A percentile compares a stretch with the other conserved stretches of the same genome.
Conservation (phyloP, 139 green algal species). For the Choricystis sp. region DNA sequence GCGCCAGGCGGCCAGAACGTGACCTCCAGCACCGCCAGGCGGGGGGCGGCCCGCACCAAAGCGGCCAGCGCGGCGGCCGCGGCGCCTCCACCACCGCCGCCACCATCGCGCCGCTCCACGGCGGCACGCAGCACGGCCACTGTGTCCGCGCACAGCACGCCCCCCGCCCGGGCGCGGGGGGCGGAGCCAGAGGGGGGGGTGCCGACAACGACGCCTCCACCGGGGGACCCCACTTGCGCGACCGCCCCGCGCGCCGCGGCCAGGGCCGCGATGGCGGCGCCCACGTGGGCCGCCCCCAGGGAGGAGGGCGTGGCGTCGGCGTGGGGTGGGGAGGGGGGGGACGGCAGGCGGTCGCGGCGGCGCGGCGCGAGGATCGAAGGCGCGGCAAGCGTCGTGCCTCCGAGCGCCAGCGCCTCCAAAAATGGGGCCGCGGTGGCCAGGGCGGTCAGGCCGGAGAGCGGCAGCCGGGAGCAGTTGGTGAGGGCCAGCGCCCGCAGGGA, state of each 20-base stretch:
- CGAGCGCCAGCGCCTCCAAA: slow-evolving; percentile 38
- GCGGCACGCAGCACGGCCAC: too few relatives aligned
- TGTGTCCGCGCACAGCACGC: too few relatives aligned
- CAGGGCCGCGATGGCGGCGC: neutral
- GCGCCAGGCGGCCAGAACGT: slow-evolving; percentile 32
- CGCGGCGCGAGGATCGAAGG: neutral
- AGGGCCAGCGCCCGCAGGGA: slow-evolving; percentile 26
- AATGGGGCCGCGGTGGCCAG: slow-evolving; percentile 25
- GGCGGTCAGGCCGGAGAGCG: slow-evolving; percentile 6
- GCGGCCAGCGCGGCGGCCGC: slow-evolving; percentile 1
- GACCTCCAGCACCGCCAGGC: slow-evolving; percentile 38
- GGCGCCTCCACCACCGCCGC: slow-evolving; percentile 7
- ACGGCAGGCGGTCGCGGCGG: neutral
- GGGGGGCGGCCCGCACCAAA: slow-evolving; percentile 14
- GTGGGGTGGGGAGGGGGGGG: neutral
- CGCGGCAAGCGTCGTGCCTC: slow-evolving; percentile 19
- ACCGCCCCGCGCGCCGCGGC: neutral
- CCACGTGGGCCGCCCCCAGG: slow-evolving; percentile 1
- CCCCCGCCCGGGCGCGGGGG: too few relatives aligned
- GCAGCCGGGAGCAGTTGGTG: slow-evolving; percentile 33
- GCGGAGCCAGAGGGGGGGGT: too few relatives aligned
- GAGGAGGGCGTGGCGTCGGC: neutral
- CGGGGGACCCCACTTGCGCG: too few relatives aligned
- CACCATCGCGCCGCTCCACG: too few relatives aligned
- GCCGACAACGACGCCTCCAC: too few relatives aligned